Evolutionary conservation across 2,329 filamentous ascomycete genomes (phyloP), one percentile per base, ranked within the genome.

Genomic region (Chalara sp.): DNA sequence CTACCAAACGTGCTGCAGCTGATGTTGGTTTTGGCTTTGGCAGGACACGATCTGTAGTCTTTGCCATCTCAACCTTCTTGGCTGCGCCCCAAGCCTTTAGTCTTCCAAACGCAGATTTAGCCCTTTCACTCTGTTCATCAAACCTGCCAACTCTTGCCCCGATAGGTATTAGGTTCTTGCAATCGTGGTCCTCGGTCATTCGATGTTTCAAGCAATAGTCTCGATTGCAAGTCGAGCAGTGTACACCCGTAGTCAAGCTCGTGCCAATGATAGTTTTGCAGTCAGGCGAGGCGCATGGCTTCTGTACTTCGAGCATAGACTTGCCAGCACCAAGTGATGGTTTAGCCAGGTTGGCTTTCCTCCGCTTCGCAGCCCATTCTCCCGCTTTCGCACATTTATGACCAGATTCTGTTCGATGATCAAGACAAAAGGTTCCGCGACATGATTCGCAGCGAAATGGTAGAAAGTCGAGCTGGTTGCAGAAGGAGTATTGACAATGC

Each of bases 391-490:
- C 61, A 68, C 82, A 86, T 64, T 82, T 79, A 72, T 99, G 95
- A 0, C 88, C 73, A 21, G 81, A 80, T 72, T 97, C 92, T 62
- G 83, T 86, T 50, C 92, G 87, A 75, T 99, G 93, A 66, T 97
- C 92, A 58, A 95, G 86, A 68, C 95, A 99, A 73, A 84, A 99
- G 12, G 86, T 92, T 52, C 81, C 79, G 57, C 68, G 79, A 72
- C 93, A 99, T 60, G 87, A 93, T 67, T 95, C 88, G 73, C 93
- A 99, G 65, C 83, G 79, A 70, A 97, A 97, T 4, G 93, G 93
- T 5, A 99, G 81, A 69, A 99, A 97, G 71, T 97, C 93, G 54
- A 97, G 87, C 66, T 93, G 87, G 67, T 91, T 86, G 76, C 93
- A 99, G 76, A 89, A 95, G 58, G 86, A 76, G 70, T 87, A 85